Conservation (phyloP, 352 stramenopile species). For the Peronospora destructor region DNA sequence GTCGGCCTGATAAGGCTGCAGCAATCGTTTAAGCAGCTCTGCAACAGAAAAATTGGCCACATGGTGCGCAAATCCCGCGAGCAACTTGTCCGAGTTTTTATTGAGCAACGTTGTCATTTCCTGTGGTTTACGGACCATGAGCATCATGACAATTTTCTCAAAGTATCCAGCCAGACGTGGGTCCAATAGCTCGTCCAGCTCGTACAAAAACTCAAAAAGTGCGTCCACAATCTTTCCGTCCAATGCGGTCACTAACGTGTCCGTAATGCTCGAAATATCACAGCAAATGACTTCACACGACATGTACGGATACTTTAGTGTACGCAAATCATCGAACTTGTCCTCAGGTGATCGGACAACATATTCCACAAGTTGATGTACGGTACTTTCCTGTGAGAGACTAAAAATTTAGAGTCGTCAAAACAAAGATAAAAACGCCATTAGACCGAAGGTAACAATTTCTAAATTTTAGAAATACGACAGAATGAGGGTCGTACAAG, state of each 20-base stretch:
- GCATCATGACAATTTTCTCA: conserved; percentile 91
- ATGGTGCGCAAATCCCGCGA: conserved; percentile 61
- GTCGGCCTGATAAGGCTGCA: conserved; percentile 79
- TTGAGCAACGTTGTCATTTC: conserved; percentile 82
- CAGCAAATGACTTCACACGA: conserved; percentile 96
- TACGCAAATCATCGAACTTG: conserved; percentile 46
- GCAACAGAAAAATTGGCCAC: conserved; percentile 71
- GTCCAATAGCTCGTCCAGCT: conserved; percentile 83
- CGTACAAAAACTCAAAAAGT: conserved; percentile 89
- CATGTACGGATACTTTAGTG: conserved; percentile 95
- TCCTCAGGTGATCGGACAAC: conserved; percentile 52
- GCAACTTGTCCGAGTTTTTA: conserved; percentile 68
- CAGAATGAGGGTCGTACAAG: conserved; percentile 55
- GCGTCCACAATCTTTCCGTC: conserved; percentile 79
- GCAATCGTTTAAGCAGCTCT: conserved; percentile 74
- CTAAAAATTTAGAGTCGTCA: conserved; percentile 18
- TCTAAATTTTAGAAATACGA: background rate
- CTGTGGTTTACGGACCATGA: conserved; percentile 84
- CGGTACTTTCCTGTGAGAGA: conserved; percentile 55
- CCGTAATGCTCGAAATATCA: conserved; percentile 91
- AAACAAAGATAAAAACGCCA: background rate
- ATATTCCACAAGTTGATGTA: conserved; percentile 77
- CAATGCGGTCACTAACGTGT: conserved; percentile 71
- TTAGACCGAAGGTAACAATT: no score
- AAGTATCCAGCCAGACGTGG: conserved; percentile 94